phyloP scores from a whole-genome alignment of 2,329 filamentous ascomycete species.

The Moelleriella libera region DNA sequence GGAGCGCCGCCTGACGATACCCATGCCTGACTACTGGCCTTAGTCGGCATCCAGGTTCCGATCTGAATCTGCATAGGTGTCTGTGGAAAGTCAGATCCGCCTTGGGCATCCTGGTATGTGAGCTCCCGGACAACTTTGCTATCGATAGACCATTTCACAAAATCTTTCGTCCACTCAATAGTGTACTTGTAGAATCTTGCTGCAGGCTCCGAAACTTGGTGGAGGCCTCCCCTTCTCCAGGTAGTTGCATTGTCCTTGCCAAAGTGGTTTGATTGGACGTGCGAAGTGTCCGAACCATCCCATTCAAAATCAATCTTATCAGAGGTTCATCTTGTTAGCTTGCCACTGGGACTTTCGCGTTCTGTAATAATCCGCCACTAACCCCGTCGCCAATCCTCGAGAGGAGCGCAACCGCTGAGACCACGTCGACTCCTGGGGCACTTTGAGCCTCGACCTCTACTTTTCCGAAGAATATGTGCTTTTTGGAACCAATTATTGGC shows the following conservation, averaged over 20 bases:
- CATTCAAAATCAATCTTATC: constrained; percentile 68
- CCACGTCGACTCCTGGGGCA: constrained; percentile 59
- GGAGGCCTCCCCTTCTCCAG: constrained; percentile 55
- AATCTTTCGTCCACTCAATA: constrained; percentile 51
- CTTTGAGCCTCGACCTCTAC: constrained; percentile 58
- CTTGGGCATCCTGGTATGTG: constrained; percentile 40
- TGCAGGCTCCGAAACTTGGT: constrained; percentile 36
- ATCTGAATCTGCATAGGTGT: constrained; percentile 60
- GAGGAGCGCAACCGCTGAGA: constrained; percentile 63
- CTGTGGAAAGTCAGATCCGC: constrained; percentile 50
- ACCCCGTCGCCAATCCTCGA: constrained; percentile 38
- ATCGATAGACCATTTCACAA: constrained; percentile 52
- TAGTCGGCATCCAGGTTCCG: constrained; percentile 54
- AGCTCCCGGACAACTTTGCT: constrained; percentile 47
- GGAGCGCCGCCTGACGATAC: constrained; percentile 38
- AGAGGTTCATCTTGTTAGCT: not conserved
- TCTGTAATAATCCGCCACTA: not conserved
- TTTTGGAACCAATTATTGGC: constrained; percentile 52
- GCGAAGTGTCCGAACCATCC: constrained; percentile 49
- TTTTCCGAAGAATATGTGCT: constrained; percentile 77
- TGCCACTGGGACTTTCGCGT: not conserved
- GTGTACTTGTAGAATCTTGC: constrained; percentile 48
- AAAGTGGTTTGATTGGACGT: constrained; percentile 77
- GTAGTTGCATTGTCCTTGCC: constrained; percentile 56
- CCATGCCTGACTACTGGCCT: constrained; percentile 58